A percentile compares a stretch with the other conserved stretches of the same genome.
Evolutionary conservation across 1,284 basidiomycete genomes (phyloP).

Genomic region (Cutaneotrichosporon cyanovorans): DNA sequence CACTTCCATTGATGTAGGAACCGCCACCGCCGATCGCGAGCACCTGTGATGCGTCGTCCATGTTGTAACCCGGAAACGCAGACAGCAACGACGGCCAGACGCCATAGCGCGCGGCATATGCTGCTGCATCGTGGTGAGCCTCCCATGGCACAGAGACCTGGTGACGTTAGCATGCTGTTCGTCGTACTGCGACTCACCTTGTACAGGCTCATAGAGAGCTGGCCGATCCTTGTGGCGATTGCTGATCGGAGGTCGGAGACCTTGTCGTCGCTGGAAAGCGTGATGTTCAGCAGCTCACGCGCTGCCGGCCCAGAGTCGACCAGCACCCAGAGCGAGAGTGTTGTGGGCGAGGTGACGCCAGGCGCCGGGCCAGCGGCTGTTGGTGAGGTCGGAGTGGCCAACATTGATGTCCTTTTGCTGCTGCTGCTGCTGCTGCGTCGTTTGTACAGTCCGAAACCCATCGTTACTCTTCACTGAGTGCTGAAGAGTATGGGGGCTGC

Average conservation of each 20-base stretch:
- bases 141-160: constrained; percentile 40
- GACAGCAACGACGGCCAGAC: constrained; percentile 30
- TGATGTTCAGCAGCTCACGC: constrained; percentile 27
- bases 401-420: too few relatives aligned
- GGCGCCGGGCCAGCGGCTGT: too few relatives aligned
- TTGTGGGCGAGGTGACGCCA: too few relatives aligned
- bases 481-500: too few relatives aligned
- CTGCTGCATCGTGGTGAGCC: constrained; percentile 32
- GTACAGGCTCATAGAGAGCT: constrained; percentile 28
- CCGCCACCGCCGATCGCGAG: constrained; percentile 13
- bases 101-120: constrained; percentile 29
- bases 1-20: constrained; percentile 1
- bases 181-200: constrained; percentile 36
- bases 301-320: constrained; percentile 15
- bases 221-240: constrained; percentile 24
- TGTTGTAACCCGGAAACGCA: constrained; percentile 36
- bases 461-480: too few relatives aligned
- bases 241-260: constrained; percentile 24
- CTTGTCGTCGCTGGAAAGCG: constrained; percentile 23
- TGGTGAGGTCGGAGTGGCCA: too few relatives aligned
- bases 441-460: constrained; percentile 8
- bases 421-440: constrained; percentile 7
- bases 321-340: constrained; percentile 12
- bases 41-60: constrained; percentile 37
- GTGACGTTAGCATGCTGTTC: background rate